phyloP scores from a whole-genome alignment of 2,329 filamentous ascomycete genomes.

The Aureobasidium sp. region DNA sequence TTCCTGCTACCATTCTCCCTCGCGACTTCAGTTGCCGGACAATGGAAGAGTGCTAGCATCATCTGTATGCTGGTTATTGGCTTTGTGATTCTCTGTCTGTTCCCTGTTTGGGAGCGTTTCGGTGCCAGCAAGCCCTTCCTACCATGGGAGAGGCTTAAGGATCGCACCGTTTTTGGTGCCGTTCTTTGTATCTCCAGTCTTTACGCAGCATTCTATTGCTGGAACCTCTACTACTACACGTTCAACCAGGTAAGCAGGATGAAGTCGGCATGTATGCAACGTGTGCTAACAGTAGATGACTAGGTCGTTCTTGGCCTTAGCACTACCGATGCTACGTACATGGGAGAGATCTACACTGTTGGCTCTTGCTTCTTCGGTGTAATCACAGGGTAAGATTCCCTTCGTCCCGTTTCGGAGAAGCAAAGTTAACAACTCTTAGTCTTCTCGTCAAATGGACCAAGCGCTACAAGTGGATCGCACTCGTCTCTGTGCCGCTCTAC shows the following conservation, averaged over 20 bases:
- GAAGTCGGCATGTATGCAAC: fast-evolving
- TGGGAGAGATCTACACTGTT: slow-evolving; percentile 29
- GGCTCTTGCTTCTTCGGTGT: slow-evolving; percentile 38
- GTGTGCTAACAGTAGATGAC: neutral
- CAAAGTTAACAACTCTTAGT: neutral
- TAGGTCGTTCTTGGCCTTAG: slow-evolving; percentile 1
- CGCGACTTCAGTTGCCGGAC: slow-evolving; percentile 16
- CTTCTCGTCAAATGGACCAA: slow-evolving; percentile 41
- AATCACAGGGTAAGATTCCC: slow-evolving; percentile 33
- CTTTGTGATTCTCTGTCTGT: slow-evolving; percentile 30
- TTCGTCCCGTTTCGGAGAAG: neutral
- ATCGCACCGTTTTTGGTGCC: slow-evolving; percentile 45
- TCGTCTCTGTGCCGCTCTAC: slow-evolving; percentile 26
- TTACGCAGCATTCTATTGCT: slow-evolving; percentile 42
- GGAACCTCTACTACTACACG: slow-evolving; percentile 32
- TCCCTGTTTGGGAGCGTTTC: slow-evolving; percentile 52
- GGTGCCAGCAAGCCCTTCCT: slow-evolving; percentile 52
- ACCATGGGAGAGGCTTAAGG: slow-evolving; percentile 44
- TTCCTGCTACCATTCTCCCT: slow-evolving; percentile 21
- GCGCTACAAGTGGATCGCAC: slow-evolving; percentile 42
- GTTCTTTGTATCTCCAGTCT: slow-evolving; percentile 34
- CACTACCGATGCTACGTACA: slow-evolving; percentile 5
- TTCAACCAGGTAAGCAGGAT: neutral
- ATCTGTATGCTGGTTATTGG: slow-evolving; percentile 29
- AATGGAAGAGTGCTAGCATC: slow-evolving; percentile 20